Evolutionary conservation across 2,329 filamentous ascomycete species (phyloP).

Genomic region (Nemania diffusa): DNA sequence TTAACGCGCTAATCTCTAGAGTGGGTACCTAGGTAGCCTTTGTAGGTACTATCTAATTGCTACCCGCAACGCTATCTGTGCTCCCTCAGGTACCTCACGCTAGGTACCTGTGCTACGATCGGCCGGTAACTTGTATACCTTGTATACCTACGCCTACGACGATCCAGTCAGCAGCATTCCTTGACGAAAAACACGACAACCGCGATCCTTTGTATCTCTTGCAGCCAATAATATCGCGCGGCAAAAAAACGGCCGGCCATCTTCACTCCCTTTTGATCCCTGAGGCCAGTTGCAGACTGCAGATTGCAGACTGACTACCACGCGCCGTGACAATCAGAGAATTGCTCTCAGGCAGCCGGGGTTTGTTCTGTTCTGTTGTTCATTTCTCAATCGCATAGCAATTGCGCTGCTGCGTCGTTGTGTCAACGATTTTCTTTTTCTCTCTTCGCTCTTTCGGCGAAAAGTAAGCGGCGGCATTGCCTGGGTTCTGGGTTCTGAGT

Average conservation of each 20-base stretch:
- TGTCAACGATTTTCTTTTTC: background rate
- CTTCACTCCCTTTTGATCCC: background rate
- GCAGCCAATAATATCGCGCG: slow-evolving; percentile 27
- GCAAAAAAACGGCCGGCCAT: slow-evolving; percentile 6
- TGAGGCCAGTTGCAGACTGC: slow-evolving; percentile 33
- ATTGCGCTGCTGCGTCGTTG: background rate
- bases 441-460: background rate
- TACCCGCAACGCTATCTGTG: background rate
- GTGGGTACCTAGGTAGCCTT: background rate
- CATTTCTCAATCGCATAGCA: slow-evolving; percentile 9
- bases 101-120: background rate
- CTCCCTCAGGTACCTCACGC: background rate
- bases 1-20: slow-evolving; percentile 23
- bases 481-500: slow-evolving; percentile 12
- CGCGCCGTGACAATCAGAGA: slow-evolving; percentile 15
- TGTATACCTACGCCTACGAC: background rate
- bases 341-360: background rate
- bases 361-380: slow-evolving; percentile 8
- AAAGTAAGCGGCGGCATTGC: background rate
- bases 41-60: slow-evolving; percentile 11
- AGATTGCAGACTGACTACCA: too few species aligned
- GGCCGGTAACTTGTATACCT: background rate
- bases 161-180: slow-evolving; percentile 19
- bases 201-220: slow-evolving; percentile 20
- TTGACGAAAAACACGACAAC: slow-evolving; percentile 18